These are phyloP conservation scores for Cercospora zeae-maydis DNA, from an alignment of 2,329 filamentous ascomycete species.

Conservation along the genomic window DNA sequence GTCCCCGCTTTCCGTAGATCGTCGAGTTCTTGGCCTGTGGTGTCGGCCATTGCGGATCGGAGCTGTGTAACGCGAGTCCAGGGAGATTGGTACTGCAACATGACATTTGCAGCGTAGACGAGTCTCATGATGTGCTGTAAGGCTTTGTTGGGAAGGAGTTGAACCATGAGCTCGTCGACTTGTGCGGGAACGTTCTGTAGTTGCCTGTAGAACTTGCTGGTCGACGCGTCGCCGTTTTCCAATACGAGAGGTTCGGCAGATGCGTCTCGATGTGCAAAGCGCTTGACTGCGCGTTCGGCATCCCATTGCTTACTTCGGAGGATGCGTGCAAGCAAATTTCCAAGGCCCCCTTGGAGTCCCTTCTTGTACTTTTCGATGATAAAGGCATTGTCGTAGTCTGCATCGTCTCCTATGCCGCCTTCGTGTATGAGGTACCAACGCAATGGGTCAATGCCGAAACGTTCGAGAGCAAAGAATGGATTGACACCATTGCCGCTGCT, in stretches of 20 bases:
- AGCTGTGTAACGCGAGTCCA: conserved; percentile 58
- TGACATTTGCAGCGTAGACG: conserved; percentile 63
- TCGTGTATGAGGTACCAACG: conserved; percentile 84
- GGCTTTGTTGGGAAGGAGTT: conserved; percentile 62
- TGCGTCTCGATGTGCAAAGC: conserved; percentile 25
- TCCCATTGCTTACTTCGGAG: conserved; percentile 59
- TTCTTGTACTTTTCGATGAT: conserved; percentile 78
- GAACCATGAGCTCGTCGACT: conserved; percentile 58
- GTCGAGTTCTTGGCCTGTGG: conserved; percentile 31
- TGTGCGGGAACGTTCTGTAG: conserved; percentile 36
- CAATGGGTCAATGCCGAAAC: conserved; percentile 83
- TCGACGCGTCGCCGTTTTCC: background rate
- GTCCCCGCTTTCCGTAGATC: conserved; percentile 21
- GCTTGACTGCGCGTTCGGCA: conserved; percentile 32
- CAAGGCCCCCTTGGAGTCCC: conserved; percentile 69
- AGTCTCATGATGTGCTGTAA: conserved; percentile 62
- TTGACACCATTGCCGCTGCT: conserved; percentile 93
- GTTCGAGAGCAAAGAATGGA: conserved; percentile 83
- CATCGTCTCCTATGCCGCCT: conserved; percentile 71
- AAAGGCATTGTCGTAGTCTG: conserved; percentile 76
- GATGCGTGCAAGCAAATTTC: conserved; percentile 74
- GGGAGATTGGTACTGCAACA: conserved; percentile 61
- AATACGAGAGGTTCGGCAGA: background rate
- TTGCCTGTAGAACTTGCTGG: conserved; percentile 8
- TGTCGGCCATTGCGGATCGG: conserved; percentile 26